Percentiles rank a stretch among this genome's conserved stretches.
These are phyloP conservation scores for Phoma sp. DNA, from an alignment of 2,329 filamentous ascomycete genomes.

Conservation along the genomic window DNA sequence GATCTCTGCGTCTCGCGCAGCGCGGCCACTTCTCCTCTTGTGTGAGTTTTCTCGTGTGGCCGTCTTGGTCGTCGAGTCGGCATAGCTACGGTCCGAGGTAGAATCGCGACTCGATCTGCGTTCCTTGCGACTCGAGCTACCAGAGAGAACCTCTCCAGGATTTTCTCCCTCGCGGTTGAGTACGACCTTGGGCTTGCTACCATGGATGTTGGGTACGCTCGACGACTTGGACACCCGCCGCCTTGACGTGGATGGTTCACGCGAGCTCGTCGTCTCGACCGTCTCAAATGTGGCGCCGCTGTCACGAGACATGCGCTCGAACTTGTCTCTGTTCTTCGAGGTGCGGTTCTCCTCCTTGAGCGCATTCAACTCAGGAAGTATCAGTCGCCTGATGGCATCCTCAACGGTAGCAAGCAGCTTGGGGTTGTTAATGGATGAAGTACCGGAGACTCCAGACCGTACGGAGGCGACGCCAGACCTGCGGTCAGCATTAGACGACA, in stretches of 20 bases:
- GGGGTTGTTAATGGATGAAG: constrained; percentile 87
- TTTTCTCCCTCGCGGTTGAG: constrained; percentile 65
- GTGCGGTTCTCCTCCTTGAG: constrained; percentile 89
- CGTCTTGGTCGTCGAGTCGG: constrained; percentile 33
- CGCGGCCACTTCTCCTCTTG: constrained; percentile 61
- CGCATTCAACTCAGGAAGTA: constrained; percentile 88
- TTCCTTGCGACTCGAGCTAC: constrained; percentile 59
- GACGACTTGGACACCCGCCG: constrained; percentile 66
- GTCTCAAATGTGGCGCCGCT: constrained; percentile 60
- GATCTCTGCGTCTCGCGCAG: constrained; percentile 61
- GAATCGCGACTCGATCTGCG: constrained; percentile 61
- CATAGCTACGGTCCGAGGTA: constrained; percentile 53
- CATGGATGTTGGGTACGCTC: constrained; percentile 65
- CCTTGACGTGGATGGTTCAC: constrained; percentile 54
- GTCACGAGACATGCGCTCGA: constrained; percentile 62
- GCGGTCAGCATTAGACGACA: constrained; percentile 65
- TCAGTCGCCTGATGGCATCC: constrained; percentile 87
- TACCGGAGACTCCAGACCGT: constrained; percentile 59
- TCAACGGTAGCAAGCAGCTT: constrained; percentile 90
- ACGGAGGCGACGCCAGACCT: constrained; percentile 64
- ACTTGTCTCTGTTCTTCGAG: constrained; percentile 72
- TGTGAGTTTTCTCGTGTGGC: constrained; percentile 56
- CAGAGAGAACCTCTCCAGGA: constrained; percentile 63
- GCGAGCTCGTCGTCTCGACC: constrained; percentile 61
- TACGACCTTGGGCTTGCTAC: constrained; percentile 64